These are phyloP conservation scores for Candida sp. DNA, from an alignment of 1,139 yeast species.

Conservation along the genomic window DNA sequence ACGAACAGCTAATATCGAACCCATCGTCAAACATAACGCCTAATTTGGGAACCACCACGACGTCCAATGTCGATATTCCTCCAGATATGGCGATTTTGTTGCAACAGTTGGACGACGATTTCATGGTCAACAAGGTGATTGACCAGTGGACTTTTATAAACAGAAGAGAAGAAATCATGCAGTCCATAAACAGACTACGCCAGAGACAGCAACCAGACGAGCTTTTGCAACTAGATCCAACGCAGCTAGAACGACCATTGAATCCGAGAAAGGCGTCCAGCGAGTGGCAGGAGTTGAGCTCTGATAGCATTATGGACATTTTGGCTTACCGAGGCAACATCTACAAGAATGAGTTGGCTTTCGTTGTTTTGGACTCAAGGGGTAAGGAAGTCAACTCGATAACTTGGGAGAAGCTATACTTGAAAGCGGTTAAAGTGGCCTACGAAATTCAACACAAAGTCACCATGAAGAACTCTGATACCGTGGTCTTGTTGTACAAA, in stretches of 20 bases:
- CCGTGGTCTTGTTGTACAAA: conserved; percentile 84
- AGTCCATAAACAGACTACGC: conserved; percentile 38
- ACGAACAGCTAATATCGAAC: conserved; percentile 5
- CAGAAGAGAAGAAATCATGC: conserved; percentile 50
- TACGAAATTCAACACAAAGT: conserved; percentile 79
- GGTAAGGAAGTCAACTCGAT: conserved; percentile 83
- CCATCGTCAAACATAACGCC: conserved; percentile 12
- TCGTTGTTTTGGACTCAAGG: conserved; percentile 70
- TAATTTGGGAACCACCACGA: conserved; percentile 6
- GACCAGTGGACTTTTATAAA: conserved; percentile 56
- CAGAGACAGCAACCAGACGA: conserved; percentile 33
- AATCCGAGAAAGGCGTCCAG: conserved; percentile 52
- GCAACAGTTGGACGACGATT: conserved; percentile 49
- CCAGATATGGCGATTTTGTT: conserved; percentile 51
- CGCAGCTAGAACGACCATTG: conserved; percentile 56
- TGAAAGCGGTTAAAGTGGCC: conserved; percentile 87
- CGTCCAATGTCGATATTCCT: conserved; percentile 35
- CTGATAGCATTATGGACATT: conserved; percentile 70
- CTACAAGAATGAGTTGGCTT: conserved; percentile 72
- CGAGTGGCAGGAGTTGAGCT: conserved; percentile 22
- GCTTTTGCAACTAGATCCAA: conserved; percentile 32
- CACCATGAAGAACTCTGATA: conserved; percentile 76
- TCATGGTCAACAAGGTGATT: conserved; percentile 41
- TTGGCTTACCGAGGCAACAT: conserved; percentile 72
- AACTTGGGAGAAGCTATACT: conserved; percentile 89